Evolutionary conservation across 2,329 filamentous ascomycete genomes (phyloP).

Genomic region (Ustilaginoidea virens): DNA sequence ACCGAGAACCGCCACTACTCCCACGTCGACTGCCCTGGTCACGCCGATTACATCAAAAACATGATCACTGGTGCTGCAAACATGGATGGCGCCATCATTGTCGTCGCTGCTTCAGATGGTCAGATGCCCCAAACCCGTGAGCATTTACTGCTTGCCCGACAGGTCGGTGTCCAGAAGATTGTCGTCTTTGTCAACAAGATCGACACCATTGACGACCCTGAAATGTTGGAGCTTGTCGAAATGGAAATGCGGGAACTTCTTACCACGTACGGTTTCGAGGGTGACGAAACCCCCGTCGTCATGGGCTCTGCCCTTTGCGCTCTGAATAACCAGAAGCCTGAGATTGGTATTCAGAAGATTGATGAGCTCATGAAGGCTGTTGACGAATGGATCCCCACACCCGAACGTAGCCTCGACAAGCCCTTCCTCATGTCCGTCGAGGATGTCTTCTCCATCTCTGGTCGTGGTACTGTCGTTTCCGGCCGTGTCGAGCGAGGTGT

Average conservation of each 20-base stretch:
- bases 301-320: conserved; percentile 95
- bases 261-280: conserved; percentile 85
- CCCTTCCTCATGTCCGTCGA: conserved; percentile 98
- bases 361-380: conserved; percentile 83
- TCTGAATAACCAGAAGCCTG: conserved; percentile 69
- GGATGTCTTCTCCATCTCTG: conserved; percentile 78
- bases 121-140: conserved; percentile 99
- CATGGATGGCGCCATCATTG: conserved; percentile 98
- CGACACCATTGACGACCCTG: conserved; percentile 89
- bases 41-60: conserved; percentile 99
- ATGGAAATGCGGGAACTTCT: conserved; percentile 99
- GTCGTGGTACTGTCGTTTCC: conserved; percentile 91
- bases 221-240: conserved; percentile 99
- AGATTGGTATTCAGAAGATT: conserved; percentile 78
- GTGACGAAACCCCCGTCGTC: conserved; percentile 92
- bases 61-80: conserved; percentile 99
- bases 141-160: conserved; percentile 91
- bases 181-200: conserved; percentile 99
- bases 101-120: conserved; percentile 93
- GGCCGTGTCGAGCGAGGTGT: conserved; percentile 93
- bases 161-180: conserved; percentile 95
- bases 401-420: conserved; percentile 87
- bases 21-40: conserved; percentile 98
- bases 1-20: conserved; percentile 94
- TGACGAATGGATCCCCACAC: conserved; percentile 92